phyloP scores from a whole-genome alignment of 78 protist genomes.

The Dictyostelium intermedium region DNA sequence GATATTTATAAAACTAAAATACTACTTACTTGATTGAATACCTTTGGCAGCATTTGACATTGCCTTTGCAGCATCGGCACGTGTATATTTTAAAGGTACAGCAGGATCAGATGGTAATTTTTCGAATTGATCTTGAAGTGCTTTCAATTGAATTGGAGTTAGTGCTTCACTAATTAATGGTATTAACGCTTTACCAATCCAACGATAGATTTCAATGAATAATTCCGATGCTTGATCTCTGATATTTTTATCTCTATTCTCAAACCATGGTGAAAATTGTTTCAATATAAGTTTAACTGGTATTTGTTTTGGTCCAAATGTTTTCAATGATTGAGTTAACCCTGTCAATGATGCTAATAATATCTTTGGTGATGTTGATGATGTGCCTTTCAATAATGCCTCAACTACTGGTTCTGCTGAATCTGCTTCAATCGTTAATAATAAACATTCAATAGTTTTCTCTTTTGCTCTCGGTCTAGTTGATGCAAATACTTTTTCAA shows the following conservation, averaged over 20 bases:
- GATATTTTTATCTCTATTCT: slow-evolving; percentile 64
- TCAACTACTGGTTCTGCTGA: slow-evolving; percentile 50
- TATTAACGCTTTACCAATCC: slow-evolving; percentile 38
- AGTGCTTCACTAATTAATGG: slow-evolving; percentile 27
- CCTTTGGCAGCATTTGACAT: slow-evolving; percentile 6
- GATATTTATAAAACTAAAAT: no score
- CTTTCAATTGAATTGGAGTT: slow-evolving; percentile 34
- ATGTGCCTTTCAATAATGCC: slow-evolving; percentile 46
- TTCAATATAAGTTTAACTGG: slow-evolving; percentile 37
- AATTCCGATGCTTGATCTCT: slow-evolving; percentile 63
- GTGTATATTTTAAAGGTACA: slow-evolving; percentile 53
- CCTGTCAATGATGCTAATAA: slow-evolving; percentile 11
- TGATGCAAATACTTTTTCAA: slow-evolving; percentile 48
- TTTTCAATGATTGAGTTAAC: slow-evolving; percentile 28
- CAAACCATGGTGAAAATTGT: slow-evolving; percentile 72
- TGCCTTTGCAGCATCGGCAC: slow-evolving; percentile 66
- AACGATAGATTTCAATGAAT: slow-evolving; percentile 67
- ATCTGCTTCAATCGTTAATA: slow-evolving; percentile 53
- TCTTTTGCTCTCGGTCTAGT: slow-evolving; percentile 53
- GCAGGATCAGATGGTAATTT: slow-evolving; percentile 64
- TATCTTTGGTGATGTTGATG: slow-evolving; percentile 38
- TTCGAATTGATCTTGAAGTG: slow-evolving; percentile 55
- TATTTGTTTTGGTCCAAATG: slow-evolving; percentile 73
- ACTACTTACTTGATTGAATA: not conserved
- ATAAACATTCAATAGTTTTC: slow-evolving; percentile 31